Evolutionary conservation across 345 rosid species (phyloP), one percentile per base, ranked within the genome.

Genomic region (Salix dunnii): DNA sequence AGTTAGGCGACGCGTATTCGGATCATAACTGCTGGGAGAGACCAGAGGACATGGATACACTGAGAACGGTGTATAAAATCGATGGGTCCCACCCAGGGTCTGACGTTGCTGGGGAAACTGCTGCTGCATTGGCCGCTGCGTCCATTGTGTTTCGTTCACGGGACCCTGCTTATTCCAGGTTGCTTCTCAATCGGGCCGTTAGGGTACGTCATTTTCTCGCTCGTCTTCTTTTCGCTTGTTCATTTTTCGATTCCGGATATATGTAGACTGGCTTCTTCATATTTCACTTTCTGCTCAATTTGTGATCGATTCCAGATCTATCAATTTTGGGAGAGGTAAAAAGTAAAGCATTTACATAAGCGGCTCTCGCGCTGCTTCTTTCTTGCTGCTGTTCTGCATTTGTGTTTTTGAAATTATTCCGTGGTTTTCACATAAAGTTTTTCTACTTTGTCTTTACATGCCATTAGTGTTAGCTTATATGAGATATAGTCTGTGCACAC

Each of bases 1-100:
- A 82, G 74, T 79, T 82, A 4, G 84, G 84, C 16, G 84, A 82
- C 69, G 81, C 84, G 2, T 74, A 49, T 65, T 82, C 84, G 7
- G 84, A 82, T 58, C 84, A 82, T 43, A 78, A 74, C 74, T 82
- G 84, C 79, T 82, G 84, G 84, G 84, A 82, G 65, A 53, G 84
- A 76, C 84, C 84, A 0, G 84, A 82, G 79, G 84, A 82, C 61
- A 82, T 82, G 84, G 84, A 82, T 46, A 82, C 84, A 4, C 66
- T 71, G 14, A 72, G 84, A 4, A 78, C 84, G 51, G 84, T 21
- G 68, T 77, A 69, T 51, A 82, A 78, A 64, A 71, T 82, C 42
- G 84, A 82, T 40, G 55, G 46, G 35, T 43, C 78, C 70, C 81
- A 71, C 70, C 84, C 84, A 2, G 84, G 84, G 27, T 82, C 84